A percentile compares a stretch with the other conserved stretches of the same genome.
These are phyloP conservation scores for Penicillium canariense DNA, from an alignment of 495 filamentous ascomycete genomes.

Conservation along the genomic window DNA sequence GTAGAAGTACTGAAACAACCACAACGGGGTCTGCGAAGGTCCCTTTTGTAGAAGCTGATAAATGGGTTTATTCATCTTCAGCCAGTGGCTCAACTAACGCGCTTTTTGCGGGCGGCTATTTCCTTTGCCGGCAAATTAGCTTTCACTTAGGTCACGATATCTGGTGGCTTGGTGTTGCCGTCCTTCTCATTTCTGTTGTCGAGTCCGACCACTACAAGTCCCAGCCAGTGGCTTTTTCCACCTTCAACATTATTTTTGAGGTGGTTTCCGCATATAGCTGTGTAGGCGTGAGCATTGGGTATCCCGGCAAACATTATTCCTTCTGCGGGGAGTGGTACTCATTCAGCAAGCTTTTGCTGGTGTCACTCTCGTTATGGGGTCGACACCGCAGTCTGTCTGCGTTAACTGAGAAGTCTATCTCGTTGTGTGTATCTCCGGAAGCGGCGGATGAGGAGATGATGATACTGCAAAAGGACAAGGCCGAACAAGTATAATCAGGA, in stretches of 20 bases:
- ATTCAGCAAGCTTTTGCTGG: slow-evolving; percentile 71
- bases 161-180: slow-evolving; percentile 76
- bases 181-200: slow-evolving; percentile 67
- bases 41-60: neutral
- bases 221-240: slow-evolving; percentile 66
- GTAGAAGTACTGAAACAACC: slow-evolving; percentile 60
- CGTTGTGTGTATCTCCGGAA: no score
- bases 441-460: no score
- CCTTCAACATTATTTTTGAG: slow-evolving; percentile 88
- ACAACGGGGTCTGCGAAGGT: slow-evolving; percentile 46
- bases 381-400: slow-evolving; percentile 63
- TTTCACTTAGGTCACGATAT: slow-evolving; percentile 82
- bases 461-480: no score
- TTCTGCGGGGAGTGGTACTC: slow-evolving; percentile 71
- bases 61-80: neutral
- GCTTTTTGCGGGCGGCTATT: slow-evolving; percentile 39
- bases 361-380: slow-evolving; percentile 71
- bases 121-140: slow-evolving; percentile 60
- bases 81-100: neutral
- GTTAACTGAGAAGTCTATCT: neutral
- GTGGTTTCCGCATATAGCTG: slow-evolving; percentile 82
- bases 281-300: slow-evolving; percentile 74
- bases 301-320: slow-evolving; percentile 61
- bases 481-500: no score
- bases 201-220: slow-evolving; percentile 63